Base-by-base conservation (phyloP, 2,329 filamentous ascomycete species). In the Huntiella moniliformis region DNA sequence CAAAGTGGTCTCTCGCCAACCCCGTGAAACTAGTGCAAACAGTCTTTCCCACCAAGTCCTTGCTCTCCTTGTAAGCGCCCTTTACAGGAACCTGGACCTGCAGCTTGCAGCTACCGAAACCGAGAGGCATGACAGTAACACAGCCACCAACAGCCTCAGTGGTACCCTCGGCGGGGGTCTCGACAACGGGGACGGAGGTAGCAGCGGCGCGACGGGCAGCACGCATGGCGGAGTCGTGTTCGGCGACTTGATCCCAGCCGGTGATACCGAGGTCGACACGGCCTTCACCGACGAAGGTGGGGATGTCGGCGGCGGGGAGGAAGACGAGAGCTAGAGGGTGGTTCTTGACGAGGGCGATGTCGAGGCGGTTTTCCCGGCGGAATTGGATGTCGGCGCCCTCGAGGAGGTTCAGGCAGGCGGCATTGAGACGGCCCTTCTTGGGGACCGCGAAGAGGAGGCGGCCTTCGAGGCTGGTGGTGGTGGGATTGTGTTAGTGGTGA, bases 301-400 rank as follows among this genome's bases (percentile, higher is more conserved):
- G 91, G 58, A 98, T 98, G 61, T 98, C 91, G 54, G 86, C 87
- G 34, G 88, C 91, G 28, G 91, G 91, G 18, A 98, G 81, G 69
- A 98, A 98, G 58, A 98, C 79, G 50, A 98, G 82, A 12, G 91
- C 91, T 56, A 98, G 85, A 33, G 83, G 84, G 22, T 91, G 77
- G 65, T 98, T 98, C 70, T 95, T 93, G 59, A 96, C 91, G 18
- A 98, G 79, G 12, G 91, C 91, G 58, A 98, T 95, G 62, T 98
- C 91, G 56, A 96, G 82, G 49, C 91, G 81, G 61, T 82, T 86
- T 68, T 95, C 86, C 58, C 91, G 80, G 61, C 83, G 79, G 68
- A 98, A 98, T 62, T 98, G 86, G 56, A 98, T 88, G 62, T 98
- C 91, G 56, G 82, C 85, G 53, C 91, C 91, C 58, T 87, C 73